A percentile compares a stretch with the other conserved stretches of the same genome.
These are phyloP conservation scores for Pythium utonaiense DNA, from an alignment of 352 stramenopile species.

Conservation along the genomic window DNA sequence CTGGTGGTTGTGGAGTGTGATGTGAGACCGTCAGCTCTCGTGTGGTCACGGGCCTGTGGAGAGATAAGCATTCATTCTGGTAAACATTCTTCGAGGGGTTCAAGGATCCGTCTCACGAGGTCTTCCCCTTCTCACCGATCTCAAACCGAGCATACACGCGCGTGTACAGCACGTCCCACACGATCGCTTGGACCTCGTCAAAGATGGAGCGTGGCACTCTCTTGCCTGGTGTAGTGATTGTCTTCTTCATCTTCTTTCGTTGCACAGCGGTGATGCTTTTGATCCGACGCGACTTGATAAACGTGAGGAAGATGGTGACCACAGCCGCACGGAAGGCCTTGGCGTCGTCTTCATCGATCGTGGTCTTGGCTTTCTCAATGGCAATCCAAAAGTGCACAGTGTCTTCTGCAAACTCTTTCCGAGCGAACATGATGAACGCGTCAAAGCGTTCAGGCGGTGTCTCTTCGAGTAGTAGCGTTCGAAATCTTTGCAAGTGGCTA, in stretches of 20 bases:
- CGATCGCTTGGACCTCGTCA: constrained; percentile 49
- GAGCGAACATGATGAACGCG: constrained; percentile 41
- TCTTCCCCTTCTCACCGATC: background rate
- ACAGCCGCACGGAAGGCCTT: constrained; percentile 42
- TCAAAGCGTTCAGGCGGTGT: constrained; percentile 18
- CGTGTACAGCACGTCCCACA: constrained; percentile 58
- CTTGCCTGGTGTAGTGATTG: constrained; percentile 54
- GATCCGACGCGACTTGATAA: constrained; percentile 57
- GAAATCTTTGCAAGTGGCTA: constrained; percentile 37
- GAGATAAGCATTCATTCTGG: background rate
- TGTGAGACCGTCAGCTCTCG: background rate
- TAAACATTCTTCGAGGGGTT: background rate
- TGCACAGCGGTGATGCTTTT: constrained; percentile 62
- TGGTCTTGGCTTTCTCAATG: constrained; percentile 49
- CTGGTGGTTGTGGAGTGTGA: too few relatives aligned
- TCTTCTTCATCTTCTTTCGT: constrained; percentile 65
- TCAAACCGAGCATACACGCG: constrained; percentile 49
- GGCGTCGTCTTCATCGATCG: constrained; percentile 15
- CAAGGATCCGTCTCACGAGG: background rate
- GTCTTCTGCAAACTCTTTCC: constrained; percentile 52
- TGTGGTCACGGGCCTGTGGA: too few relatives aligned
- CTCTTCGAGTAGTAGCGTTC: constrained; percentile 36
- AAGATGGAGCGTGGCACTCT: constrained; percentile 41
- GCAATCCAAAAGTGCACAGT: constrained; percentile 57
- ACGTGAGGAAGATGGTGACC: constrained; percentile 49